Percentiles rank a stretch among this genome's conserved stretches.
phyloP scores from a whole-genome alignment of 495 filamentous ascomycete genomes.

The Pyronema domesticum region DNA sequence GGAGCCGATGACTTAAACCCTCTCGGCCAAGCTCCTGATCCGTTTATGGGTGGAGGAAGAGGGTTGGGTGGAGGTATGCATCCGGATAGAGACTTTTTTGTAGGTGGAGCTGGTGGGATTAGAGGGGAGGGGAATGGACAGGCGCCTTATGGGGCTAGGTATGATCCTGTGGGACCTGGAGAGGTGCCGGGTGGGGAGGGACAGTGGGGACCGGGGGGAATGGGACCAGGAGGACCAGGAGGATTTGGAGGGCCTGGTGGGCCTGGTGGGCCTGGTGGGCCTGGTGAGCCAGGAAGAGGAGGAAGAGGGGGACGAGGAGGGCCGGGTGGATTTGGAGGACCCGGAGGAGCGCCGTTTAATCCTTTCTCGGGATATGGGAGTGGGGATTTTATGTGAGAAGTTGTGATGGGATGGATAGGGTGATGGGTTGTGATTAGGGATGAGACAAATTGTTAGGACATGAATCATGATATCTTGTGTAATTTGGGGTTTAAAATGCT shows the following conservation, averaged over 20 bases:
- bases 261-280: slow-evolving; percentile 57
- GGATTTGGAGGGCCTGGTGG: slow-evolving; percentile 28
- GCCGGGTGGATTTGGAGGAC: slow-evolving; percentile 27
- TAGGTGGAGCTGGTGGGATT: slow-evolving; percentile 36
- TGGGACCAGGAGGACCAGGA: no score
- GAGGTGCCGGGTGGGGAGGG: neutral
- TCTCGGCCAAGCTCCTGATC: slow-evolving; percentile 63
- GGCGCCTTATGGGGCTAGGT: slow-evolving; percentile 41
- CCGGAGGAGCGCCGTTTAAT: slow-evolving; percentile 24
- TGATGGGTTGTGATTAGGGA: no score
- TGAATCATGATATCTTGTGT: no score
- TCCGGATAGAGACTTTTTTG: slow-evolving; percentile 82
- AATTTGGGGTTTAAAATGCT: no score
- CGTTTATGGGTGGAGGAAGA: slow-evolving; percentile 52
- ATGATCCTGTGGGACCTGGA: neutral
- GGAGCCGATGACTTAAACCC: slow-evolving; percentile 81
- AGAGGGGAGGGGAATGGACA: slow-evolving; percentile 32
- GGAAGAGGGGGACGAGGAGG: slow-evolving; percentile 32
- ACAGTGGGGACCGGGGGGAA: no score
- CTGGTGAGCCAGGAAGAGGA: slow-evolving; percentile 54
- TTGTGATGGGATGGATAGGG: neutral
- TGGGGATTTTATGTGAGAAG: slow-evolving; percentile 5
- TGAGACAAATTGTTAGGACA: no score
- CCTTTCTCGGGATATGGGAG: slow-evolving; percentile 2
- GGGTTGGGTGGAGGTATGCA: slow-evolving; percentile 30